These are phyloP conservation scores for Agaricus subrufescens DNA, from an alignment of 768 basidiomycete species.

Conservation along the genomic window DNA sequence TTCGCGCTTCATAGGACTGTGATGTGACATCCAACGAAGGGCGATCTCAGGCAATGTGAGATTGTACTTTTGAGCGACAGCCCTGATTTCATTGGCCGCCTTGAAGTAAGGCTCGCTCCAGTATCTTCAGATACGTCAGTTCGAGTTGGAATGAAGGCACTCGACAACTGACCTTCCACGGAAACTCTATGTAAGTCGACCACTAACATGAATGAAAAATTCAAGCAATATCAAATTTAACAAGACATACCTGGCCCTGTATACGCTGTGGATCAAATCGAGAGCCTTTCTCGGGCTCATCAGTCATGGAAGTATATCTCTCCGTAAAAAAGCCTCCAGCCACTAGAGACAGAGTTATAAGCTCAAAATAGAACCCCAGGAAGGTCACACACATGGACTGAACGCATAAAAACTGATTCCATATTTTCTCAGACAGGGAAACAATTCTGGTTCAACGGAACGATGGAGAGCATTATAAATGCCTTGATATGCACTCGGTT, in stretches of 20 bases:
- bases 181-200: too few species aligned
- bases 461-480: slow-evolving; percentile 39
- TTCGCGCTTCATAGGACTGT: slow-evolving; percentile 44
- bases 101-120: slow-evolving; percentile 53
- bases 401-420: slow-evolving; percentile 53
- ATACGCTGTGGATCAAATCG: slow-evolving; percentile 46
- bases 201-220: too few species aligned
- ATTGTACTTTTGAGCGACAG: slow-evolving; percentile 38
- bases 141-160: too few species aligned
- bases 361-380: background rate
- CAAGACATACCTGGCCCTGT: slow-evolving; percentile 38
- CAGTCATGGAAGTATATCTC: slow-evolving; percentile 36
- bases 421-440: slow-evolving; percentile 55
- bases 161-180: too few species aligned
- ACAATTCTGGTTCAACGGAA: slow-evolving; percentile 36
- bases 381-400: slow-evolving; percentile 39
- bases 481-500: slow-evolving; percentile 53
- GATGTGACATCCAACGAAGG: slow-evolving; percentile 59
- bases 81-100: slow-evolving; percentile 38
- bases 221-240: too few species aligned
- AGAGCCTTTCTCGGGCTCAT: slow-evolving; percentile 42
- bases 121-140: slow-evolving; percentile 27
- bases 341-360: slow-evolving; percentile 28
- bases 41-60: slow-evolving; percentile 51
- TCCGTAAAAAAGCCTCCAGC: slow-evolving; percentile 59